A percentile compares a stretch with the other conserved stretches of the same genome.
These are phyloP conservation scores for Cladosporium sp. DNA, from an alignment of 2,329 filamentous ascomycete genomes.

Conservation along the genomic window DNA sequence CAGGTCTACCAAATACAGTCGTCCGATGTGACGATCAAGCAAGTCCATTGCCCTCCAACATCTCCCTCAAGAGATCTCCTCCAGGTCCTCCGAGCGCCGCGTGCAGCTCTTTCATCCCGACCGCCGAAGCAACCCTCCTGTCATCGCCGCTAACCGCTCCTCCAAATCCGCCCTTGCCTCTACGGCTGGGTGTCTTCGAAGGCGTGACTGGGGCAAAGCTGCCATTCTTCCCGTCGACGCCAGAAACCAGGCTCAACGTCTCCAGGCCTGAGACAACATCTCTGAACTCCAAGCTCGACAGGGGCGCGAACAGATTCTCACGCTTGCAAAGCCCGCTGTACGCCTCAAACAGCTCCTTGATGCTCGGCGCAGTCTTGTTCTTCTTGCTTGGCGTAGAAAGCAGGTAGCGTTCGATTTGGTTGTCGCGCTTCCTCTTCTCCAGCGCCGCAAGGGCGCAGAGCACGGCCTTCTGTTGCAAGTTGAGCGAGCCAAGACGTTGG, in stretches of 20 bases:
- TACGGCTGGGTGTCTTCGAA: constrained; percentile 63
- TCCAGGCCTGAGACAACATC: constrained; percentile 88
- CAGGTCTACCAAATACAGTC: background rate
- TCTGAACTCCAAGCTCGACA: constrained; percentile 87
- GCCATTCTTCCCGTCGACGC: constrained; percentile 64
- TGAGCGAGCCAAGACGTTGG: constrained; percentile 78
- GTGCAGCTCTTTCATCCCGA: constrained; percentile 30
- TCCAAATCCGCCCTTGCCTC: constrained; percentile 42
- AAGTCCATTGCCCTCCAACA: constrained; percentile 28
- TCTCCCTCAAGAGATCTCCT: constrained; percentile 31
- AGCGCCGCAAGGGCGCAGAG: constrained; percentile 81
- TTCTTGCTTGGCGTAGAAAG: constrained; percentile 39
- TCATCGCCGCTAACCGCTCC: constrained; percentile 58
- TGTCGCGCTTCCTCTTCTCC: constrained; percentile 65
- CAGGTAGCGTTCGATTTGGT: constrained; percentile 25
- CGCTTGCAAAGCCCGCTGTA: constrained; percentile 78
- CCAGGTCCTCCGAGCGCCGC: constrained; percentile 30
- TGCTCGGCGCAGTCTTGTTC: constrained; percentile 57
- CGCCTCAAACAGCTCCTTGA: constrained; percentile 76
- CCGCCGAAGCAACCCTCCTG: constrained; percentile 31
- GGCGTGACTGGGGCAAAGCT: constrained; percentile 60
- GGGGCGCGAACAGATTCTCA: constrained; percentile 81
- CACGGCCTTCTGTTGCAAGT: constrained; percentile 93
- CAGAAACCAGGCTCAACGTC: constrained; percentile 71
- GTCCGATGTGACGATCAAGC: background rate